A percentile compares a stretch with the other conserved stretches of the same genome.
Evolutionary conservation across 257 asterid species (phyloP).

Genomic region (Forsythia suspensa): DNA sequence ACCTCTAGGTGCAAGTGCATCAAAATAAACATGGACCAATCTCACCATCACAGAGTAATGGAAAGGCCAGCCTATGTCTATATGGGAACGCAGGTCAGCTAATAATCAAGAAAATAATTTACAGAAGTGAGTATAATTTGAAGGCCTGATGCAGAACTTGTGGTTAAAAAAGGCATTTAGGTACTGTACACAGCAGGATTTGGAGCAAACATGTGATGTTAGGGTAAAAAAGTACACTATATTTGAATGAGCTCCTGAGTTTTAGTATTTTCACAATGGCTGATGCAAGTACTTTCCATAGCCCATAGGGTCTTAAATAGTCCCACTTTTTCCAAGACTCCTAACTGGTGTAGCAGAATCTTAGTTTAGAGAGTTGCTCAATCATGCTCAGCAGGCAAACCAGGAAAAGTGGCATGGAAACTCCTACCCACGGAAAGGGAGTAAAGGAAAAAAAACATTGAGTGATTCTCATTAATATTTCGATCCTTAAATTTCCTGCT

Average conservation of each 20-base stretch:
- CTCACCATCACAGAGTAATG: neutral
- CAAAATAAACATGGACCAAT: neutral
- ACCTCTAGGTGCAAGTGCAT: neutral
- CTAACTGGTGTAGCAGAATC: neutral
- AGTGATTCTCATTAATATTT: neutral
- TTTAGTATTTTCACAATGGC: neutral
- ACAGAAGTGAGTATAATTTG: neutral
- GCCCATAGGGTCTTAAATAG: neutral
- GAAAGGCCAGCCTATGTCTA: neutral
- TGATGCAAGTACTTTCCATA: neutral
- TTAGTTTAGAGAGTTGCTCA: neutral
- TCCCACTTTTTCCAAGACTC: neutral
- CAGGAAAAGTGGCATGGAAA: neutral
- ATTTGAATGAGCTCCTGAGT: neutral
- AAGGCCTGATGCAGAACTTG: neutral
- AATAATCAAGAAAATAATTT: neutral
- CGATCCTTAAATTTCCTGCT: neutral
- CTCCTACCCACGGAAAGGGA: neutral
- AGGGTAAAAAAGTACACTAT: neutral
- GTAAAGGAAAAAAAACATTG: neutral
- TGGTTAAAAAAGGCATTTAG: neutral
- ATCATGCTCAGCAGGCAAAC: neutral
- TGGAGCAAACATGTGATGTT: neutral
- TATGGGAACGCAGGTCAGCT: neutral
- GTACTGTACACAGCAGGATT: neutral